Base-by-base conservation (phyloP, 768 basidiomycete genomes). In the Mycena leptocephala region DNA sequence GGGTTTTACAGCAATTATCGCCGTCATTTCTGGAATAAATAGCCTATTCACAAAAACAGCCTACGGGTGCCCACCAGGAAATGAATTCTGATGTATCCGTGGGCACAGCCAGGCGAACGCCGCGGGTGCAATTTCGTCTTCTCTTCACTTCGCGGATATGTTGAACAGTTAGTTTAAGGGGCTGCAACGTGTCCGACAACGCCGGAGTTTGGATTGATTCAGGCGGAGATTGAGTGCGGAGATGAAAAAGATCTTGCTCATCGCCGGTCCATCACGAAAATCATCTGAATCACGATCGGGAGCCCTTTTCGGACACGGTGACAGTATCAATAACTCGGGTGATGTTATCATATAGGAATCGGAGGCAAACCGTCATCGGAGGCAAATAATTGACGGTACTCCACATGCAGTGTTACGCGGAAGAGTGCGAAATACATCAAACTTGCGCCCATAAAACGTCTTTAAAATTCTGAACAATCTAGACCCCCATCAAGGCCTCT, bases 301-400 rank as follows among this genome's bases (percentile, higher is more conserved):
- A 56, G 35, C 22, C n/a, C n/a, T n/a, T n/a, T n/a, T n/a, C n/a
- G n/a, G n/a, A n/a, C n/a, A n/a, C 3, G 5, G 9, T 70, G 69
- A 70, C 69, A 70, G 58, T 61, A 70, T 70, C 59, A 58, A 69
- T 55, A 37, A n/a, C n/a, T n/a, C n/a, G n/a, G n/a, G n/a, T 24
- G 35, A 61, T 24, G 14, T 26, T 3, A 18, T 18, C 33, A 33
- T 35, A 4, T 33, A n/a, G 24, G 35, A 7, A 22, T n/a, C 22
- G 35, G 16, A 26, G 11, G 59, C 18, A 2, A 56, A 35, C 22
- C 20, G 1, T 35, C 20, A n/a, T 11, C 20, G 37, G 13, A 39
- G n/a, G 30, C n/a, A 5, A 39, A 24, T 18, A n/a, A n/a, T n/a
- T n/a, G n/a, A n/a, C n/a, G n/a, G n/a, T n/a, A n/a, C n/a, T n/a